Base-by-base conservation (phyloP, 306 rosid genomes). In the Clitoria ternatea region DNA sequence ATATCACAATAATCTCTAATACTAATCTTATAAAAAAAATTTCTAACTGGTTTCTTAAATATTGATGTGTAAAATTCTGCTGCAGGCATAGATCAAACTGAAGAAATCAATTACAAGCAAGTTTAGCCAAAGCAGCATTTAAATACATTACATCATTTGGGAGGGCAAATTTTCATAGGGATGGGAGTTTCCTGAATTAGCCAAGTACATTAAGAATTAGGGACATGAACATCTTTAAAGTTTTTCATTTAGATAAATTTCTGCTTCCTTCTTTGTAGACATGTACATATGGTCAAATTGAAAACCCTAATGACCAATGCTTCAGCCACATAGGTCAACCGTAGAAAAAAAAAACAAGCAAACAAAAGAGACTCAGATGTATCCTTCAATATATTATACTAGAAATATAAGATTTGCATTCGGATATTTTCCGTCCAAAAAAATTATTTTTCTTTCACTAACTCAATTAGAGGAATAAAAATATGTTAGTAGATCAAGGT, bases 41-140 rank as follows among this genome's bases (percentile, higher is more conserved):
- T 30, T 3, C 33, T 30, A 30, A 30, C 33, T 1, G 33, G 6
- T 30, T 30, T 64, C 3, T 37, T 39, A 20, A 52, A 1, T 30
- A 6, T n/a, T 73, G 44, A 3, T 69, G 14, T 68, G 40, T 56
- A 37, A 13, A 42, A 47, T 56, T 43, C 64, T 70, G 18, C 1
- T 76, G 59, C 68, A 81, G 82, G 67, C 81, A 49, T 26, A n/a
- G 67, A 59, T 3, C 8, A 20, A 78, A 56, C 33, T 74, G 78
- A 82, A 13, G 33, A n/a, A 15, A 44, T 48, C 65, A 72, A 27
- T 26, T 2, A 42, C 57, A 14, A 24, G 42, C 39, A 67, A 50
- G 65, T 29, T 61, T 36, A 26, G 35, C 17, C 5, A 27, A 22
- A 52, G 50, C 32, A 43, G 18, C 33, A 40, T 33, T 19, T 72